Evolutionary conservation across 768 basidiomycete species (phyloP).

Genomic region (Polyporus arcularius): DNA sequence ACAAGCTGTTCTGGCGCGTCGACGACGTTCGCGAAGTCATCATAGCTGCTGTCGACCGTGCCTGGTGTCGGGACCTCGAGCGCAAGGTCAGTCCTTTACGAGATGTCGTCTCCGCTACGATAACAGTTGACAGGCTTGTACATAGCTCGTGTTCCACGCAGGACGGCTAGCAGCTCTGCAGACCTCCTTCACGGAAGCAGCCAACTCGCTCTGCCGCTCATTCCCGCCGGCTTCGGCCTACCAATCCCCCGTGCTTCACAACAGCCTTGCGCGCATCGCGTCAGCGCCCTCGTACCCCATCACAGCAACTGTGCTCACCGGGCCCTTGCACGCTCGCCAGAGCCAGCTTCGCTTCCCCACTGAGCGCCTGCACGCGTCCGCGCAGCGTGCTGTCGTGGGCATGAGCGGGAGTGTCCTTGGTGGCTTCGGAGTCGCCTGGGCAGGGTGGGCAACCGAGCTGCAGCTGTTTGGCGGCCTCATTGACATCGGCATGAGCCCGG

Average conservation of each 20-base stretch:
- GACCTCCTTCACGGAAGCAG: conserved; percentile 40
- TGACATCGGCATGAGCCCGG: conserved; percentile 50
- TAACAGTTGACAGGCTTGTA: background rate
- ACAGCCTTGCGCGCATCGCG: conserved; percentile 55
- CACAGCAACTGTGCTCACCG: conserved; percentile 45
- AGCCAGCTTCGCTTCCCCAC: conserved; percentile 61
- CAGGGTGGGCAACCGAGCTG: conserved; percentile 63
- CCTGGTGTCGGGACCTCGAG: conserved; percentile 40
- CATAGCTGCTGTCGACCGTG: conserved; percentile 31
- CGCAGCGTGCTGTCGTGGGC: conserved; percentile 56
- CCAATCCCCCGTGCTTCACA: conserved; percentile 59
- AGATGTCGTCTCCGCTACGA: background rate
- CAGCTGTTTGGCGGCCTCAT: conserved; percentile 22
- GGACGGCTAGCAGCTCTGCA: conserved; percentile 58
- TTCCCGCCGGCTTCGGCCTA: conserved; percentile 38
- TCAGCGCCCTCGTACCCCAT: conserved; percentile 49
- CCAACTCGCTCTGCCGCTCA: conserved; percentile 41
- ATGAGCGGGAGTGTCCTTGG: conserved; percentile 49
- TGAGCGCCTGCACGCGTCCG: conserved; percentile 60
- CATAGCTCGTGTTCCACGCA: conserved; percentile 65
- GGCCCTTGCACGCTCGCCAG: conserved; percentile 53
- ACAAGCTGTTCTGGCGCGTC: conserved; percentile 41
- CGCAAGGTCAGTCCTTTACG: conserved; percentile 21
- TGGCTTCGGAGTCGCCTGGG: conserved; percentile 60
- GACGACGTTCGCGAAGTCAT: conserved; percentile 42